Conservation (phyloP, 1,284 basidiomycete species). For the Anthracocystis setariae region DNA sequence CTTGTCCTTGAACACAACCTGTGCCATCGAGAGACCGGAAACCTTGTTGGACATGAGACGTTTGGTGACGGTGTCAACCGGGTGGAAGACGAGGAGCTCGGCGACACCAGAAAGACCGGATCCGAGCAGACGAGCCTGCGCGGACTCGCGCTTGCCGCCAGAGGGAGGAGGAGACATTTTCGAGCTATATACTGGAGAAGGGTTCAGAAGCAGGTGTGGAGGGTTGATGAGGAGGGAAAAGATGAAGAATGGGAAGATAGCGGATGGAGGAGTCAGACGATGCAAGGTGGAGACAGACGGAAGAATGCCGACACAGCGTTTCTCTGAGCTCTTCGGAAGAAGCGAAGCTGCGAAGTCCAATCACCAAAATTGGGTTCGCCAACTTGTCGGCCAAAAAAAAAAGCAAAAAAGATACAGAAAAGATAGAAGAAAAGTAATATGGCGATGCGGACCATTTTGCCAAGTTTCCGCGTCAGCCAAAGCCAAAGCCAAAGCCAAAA, state of each 20-base stretch:
- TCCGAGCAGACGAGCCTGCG: slow-evolving; percentile 87
- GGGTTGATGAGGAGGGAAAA: background rate
- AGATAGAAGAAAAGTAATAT: too few relatives aligned
- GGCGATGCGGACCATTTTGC: slow-evolving; percentile 7
- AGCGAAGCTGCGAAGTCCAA: background rate
- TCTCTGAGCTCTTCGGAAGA: background rate
- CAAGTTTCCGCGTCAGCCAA: slow-evolving; percentile 6
- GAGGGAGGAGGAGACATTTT: slow-evolving; percentile 58
- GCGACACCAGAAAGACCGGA: slow-evolving; percentile 84
- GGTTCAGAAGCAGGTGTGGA: background rate
- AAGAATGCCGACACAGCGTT: slow-evolving; percentile 16
- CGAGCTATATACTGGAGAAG: background rate
- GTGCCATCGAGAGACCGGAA: slow-evolving; percentile 71
- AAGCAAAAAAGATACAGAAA: slow-evolving; percentile 4
- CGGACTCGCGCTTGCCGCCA: slow-evolving; percentile 75
- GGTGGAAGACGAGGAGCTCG: slow-evolving; percentile 77
- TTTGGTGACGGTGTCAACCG: slow-evolving; percentile 89
- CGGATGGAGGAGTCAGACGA: background rate
- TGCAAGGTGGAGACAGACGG: slow-evolving; percentile 2
- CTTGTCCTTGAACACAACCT: slow-evolving; percentile 87
- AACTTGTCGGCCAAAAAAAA: background rate
- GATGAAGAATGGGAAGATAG: slow-evolving; percentile 7
- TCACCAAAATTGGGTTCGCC: background rate
- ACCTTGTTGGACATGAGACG: slow-evolving; percentile 89
- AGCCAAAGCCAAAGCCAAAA: background rate